phyloP scores from a whole-genome alignment of 352 stramenopile genomes.

The Globisporangium okanoganense region DNA sequence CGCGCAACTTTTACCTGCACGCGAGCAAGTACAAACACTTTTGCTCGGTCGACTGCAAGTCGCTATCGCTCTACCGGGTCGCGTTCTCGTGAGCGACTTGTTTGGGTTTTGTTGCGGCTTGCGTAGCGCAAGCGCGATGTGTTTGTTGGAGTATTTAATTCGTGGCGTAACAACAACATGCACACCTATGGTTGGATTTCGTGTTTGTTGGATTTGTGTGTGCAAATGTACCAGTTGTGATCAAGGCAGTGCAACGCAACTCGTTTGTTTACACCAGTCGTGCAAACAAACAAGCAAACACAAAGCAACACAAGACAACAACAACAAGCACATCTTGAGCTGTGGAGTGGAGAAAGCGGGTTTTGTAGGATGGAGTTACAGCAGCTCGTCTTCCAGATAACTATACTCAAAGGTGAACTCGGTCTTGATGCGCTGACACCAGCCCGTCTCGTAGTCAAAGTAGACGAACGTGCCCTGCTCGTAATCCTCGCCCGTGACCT shows the following conservation, averaged over 20 bases:
- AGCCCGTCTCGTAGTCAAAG: conserved; percentile 99
- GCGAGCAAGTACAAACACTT: conserved; percentile 54
- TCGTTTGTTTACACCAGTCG: too few relatives aligned
- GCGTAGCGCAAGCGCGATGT: background rate
- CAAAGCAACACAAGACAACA: background rate
- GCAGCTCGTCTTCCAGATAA: conserved; percentile 93
- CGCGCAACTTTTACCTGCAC: conserved; percentile 47
- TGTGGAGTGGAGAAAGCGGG: background rate
- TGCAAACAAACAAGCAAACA: background rate
- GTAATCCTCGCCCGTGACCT: conserved; percentile 97
- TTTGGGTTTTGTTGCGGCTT: background rate
- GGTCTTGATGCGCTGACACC: conserved; percentile 98
- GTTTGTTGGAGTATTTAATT: conserved; percentile 9
- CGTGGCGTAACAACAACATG: conserved; percentile 9
- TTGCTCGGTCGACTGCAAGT: conserved; percentile 81
- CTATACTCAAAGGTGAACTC: conserved; percentile 99
- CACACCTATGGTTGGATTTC: background rate
- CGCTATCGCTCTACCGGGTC: conserved; percentile 45
- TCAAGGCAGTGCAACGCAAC: background rate
- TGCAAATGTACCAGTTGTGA: background rate
- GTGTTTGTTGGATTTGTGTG: background rate
- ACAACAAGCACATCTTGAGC: background rate
- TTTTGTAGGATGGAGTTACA: conserved; percentile 12
- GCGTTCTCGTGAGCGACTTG: conserved; percentile 12
- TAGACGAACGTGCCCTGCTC: conserved; percentile 99